Evolutionary conservation across 2,329 filamentous ascomycete species (phyloP).

Genomic region (Colletotrichum horii): DNA sequence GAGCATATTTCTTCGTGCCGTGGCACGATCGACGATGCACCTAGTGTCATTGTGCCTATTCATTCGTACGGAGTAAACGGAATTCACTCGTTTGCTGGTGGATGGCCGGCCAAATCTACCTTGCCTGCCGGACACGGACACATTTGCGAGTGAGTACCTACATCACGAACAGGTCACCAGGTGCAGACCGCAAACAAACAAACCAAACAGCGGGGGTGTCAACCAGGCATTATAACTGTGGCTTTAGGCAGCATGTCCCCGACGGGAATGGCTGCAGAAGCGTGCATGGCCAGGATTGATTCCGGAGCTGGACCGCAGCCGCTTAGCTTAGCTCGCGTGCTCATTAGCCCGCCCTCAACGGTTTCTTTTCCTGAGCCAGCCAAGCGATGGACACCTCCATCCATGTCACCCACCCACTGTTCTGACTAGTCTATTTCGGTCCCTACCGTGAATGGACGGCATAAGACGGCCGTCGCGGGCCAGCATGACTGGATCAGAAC

Average conservation of each 20-base stretch:
- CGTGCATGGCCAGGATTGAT: neutral
- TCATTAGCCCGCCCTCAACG: neutral
- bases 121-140: neutral
- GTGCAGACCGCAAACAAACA: neutral
- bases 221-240: neutral
- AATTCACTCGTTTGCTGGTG: neutral
- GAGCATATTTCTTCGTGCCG: neutral
- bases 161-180: neutral
- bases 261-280: neutral
- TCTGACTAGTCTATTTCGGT: neutral
- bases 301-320: neutral
- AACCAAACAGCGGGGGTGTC: neutral
- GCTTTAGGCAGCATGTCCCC: neutral
- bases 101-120: neutral
- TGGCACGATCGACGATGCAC: neutral
- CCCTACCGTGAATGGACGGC: neutral
- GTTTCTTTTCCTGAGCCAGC: neutral
- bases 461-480: neutral
- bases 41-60: neutral
- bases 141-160: neutral
- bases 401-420: neutral
- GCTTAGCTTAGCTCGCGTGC: neutral
- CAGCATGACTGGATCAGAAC: neutral
- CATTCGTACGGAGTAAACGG: neutral
- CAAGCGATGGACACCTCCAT: neutral